A percentile compares a stretch with the other conserved stretches of the same genome.
Conservation (phyloP, 805 yeast genomes). For the Starmerella potacharoeniae region DNA sequence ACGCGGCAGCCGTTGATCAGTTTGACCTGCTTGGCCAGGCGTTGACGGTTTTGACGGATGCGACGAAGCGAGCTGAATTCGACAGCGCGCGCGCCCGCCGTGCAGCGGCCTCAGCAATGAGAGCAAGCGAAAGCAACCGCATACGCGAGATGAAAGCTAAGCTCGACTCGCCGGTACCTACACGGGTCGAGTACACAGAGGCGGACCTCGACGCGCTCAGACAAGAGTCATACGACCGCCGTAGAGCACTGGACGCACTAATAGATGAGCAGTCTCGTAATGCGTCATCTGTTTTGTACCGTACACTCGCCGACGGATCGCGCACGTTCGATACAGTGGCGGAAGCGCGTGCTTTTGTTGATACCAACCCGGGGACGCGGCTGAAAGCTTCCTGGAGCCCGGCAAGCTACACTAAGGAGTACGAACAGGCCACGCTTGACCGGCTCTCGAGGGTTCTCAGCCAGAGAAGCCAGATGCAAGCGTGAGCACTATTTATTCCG, state of each 20-base stretch:
- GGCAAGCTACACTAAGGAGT: conserved; percentile 1
- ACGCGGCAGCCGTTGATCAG: conserved; percentile 17
- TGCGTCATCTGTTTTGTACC: neutral
- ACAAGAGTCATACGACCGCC: conserved; percentile 3
- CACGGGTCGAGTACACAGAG: neutral
- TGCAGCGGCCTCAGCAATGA: neutral
- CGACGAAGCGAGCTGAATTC: conserved; percentile 10
- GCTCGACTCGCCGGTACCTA: neutral
- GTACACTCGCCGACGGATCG: conserved; percentile 2
- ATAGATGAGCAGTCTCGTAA: neutral
- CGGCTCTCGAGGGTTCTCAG: neutral
- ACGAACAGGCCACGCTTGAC: conserved; percentile 5
- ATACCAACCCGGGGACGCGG: conserved; percentile 4
- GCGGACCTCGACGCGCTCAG: conserved; percentile 5
- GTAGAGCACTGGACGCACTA: conserved; percentile 4
- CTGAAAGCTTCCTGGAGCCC: conserved; percentile 1
- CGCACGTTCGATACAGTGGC: conserved; percentile 7
- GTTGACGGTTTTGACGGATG: conserved; percentile 22
- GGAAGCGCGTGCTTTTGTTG: conserved; percentile 15
- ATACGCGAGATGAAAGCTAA: neutral
- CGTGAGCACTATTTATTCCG: no score
- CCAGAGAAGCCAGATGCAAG: no score
- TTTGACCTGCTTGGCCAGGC: conserved; percentile 27
- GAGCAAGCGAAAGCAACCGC: neutral
- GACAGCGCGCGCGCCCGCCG: neutral